Conservation (phyloP, 495 filamentous ascomycete genomes). For the Podospora pseudocomata region DNA sequence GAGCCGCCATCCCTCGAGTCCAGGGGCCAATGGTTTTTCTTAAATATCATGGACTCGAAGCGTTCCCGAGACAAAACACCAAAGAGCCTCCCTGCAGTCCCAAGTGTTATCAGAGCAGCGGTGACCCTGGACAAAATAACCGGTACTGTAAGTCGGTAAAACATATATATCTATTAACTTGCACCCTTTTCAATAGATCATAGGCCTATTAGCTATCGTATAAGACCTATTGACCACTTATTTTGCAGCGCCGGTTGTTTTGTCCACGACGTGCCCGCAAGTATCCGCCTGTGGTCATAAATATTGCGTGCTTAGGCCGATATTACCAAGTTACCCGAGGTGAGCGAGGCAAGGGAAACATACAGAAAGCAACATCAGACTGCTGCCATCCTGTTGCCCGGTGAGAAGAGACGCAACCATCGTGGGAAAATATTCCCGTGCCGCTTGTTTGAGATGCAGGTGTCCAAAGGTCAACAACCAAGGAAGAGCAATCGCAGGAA, state of each 20-base stretch:
- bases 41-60: neutral
- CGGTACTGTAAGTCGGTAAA: no score
- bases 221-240: no score
- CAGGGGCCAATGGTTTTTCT: neutral
- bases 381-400: neutral
- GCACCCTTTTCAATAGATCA: no score
- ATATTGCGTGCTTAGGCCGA: neutral
- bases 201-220: no score
- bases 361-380: no score
- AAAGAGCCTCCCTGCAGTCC: neutral
- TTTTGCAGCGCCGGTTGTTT: no score
- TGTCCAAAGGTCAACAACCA: neutral
- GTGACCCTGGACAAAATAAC: no score
- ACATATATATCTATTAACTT: no score
- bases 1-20: neutral
- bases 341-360: neutral
- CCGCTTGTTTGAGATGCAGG: constrained; percentile 1
- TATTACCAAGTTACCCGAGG: neutral
- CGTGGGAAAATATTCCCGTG: neutral
- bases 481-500: neutral
- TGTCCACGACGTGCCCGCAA: neutral
- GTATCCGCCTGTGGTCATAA: neutral
- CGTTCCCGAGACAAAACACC: neutral
- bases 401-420: neutral
- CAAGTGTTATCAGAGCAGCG: neutral